These are phyloP conservation scores for Plasmodium knowlesi DNA, from an alignment of 169 alveolate species.

Conservation along the genomic window DNA sequence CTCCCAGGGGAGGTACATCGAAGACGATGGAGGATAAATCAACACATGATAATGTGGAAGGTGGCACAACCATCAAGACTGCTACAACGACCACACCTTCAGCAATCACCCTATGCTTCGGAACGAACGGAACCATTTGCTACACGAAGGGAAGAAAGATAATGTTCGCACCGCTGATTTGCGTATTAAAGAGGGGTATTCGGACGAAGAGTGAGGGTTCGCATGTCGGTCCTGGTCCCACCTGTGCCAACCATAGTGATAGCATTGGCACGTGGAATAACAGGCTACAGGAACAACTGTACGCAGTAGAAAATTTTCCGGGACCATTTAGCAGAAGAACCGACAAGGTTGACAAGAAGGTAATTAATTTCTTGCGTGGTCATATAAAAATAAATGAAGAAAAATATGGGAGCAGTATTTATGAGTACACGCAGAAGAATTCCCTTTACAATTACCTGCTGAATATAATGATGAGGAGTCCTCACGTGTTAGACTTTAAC, in stretches of 20 bases:
- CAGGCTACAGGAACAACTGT: not conserved
- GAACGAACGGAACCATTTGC: constrained; percentile 32
- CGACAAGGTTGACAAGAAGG: constrained; percentile 25
- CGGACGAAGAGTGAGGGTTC: not conserved
- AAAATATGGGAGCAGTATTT: not conserved
- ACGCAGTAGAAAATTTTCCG: constrained; percentile 27
- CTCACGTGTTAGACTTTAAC: constrained; percentile 9
- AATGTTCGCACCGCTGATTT: not conserved
- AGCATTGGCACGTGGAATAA: not conserved
- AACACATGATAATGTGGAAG: not conserved
- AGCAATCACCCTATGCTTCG: constrained; percentile 23
- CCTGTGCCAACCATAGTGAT: not conserved
- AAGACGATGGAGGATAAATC: not conserved
- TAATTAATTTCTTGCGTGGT: constrained; percentile 8
- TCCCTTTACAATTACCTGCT: constrained; percentile 21
- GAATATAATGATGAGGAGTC: not conserved
- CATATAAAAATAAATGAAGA: not conserved
- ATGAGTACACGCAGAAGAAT: constrained; percentile 15
- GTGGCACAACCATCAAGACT: not conserved
- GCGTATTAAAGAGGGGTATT: not conserved
- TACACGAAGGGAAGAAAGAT: constrained; percentile 13
- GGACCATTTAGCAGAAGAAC: constrained; percentile 50
- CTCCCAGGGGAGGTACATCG: not conserved
- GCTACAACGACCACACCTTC: not conserved
- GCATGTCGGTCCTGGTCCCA: too few species aligned